phyloP scores from a whole-genome alignment of 2,329 filamentous ascomycete genomes.

The Corniculantispora saksenae region DNA sequence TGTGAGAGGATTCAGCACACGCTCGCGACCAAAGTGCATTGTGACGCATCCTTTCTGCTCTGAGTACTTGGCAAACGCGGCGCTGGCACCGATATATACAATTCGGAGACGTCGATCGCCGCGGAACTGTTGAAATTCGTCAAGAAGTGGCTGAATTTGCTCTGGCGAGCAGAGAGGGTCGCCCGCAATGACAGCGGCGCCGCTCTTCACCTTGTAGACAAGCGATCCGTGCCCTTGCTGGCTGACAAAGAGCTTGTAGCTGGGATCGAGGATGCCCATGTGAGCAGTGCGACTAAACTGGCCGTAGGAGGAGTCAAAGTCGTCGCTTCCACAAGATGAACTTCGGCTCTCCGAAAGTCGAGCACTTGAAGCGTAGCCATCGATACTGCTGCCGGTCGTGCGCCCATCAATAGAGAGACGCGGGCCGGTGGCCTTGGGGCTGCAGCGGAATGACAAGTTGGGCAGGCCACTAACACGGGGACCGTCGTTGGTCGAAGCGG shows the following conservation, averaged over 20 bases:
- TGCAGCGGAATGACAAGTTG: slow-evolving; percentile 14
- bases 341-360: neutral
- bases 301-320: slow-evolving; percentile 20
- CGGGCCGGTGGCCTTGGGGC: neutral
- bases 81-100: slow-evolving; percentile 26
- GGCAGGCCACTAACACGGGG: slow-evolving; percentile 8
- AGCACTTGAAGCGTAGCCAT: slow-evolving; percentile 4
- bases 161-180: slow-evolving; percentile 24
- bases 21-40: slow-evolving; percentile 25
- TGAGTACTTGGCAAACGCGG: slow-evolving; percentile 21
- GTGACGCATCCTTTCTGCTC: slow-evolving; percentile 21
- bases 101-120: slow-evolving; percentile 16
- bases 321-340: slow-evolving; percentile 9
- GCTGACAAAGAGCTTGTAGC: slow-evolving; percentile 25
- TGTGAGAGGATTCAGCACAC: slow-evolving; percentile 23
- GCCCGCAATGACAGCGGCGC: slow-evolving; percentile 24
- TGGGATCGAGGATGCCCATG: slow-evolving; percentile 28
- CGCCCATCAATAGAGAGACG: neutral
- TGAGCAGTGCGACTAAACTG: slow-evolving; percentile 25
- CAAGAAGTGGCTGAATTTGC: slow-evolving; percentile 19
- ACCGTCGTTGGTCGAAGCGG: neutral
- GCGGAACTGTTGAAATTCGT: slow-evolving; percentile 23
- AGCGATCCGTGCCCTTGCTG: slow-evolving; percentile 22
- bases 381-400: neutral
- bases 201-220: slow-evolving; percentile 24